A percentile compares a stretch with the other conserved stretches of the same genome.
phyloP scores from a whole-genome alignment of 306 rosid species.

The Cicer arietinum region DNA sequence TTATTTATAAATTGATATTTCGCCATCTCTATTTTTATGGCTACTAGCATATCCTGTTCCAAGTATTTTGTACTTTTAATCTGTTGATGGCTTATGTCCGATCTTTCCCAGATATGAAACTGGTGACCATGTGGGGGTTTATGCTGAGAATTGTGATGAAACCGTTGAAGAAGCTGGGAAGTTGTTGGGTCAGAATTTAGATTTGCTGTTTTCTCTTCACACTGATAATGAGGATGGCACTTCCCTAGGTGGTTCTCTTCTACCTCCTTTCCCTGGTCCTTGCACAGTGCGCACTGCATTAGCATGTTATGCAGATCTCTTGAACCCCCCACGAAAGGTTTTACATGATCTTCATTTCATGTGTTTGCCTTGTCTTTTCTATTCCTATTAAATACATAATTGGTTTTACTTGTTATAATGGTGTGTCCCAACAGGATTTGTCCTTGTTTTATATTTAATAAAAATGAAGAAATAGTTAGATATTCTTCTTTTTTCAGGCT shows the following conservation, averaged over 20 bases:
- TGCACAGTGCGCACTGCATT: conserved; percentile 75
- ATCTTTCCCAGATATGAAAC: conserved; percentile 80
- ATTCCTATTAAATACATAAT: not conserved
- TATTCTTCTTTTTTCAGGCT: conserved; percentile 58
- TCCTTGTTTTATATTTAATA: not conserved
- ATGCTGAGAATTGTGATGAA: conserved; percentile 78
- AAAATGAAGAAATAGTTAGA: conserved; percentile 19
- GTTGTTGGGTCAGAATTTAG: conserved; percentile 74
- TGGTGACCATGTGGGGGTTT: conserved; percentile 98
- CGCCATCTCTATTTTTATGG: not conserved
- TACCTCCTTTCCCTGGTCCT: conserved; percentile 91
- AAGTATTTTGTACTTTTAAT: conserved; percentile 26
- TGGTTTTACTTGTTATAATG: conserved; percentile 15
- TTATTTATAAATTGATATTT: conserved; percentile 25
- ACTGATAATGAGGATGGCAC: conserved; percentile 86
- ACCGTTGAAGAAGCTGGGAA: conserved; percentile 83
- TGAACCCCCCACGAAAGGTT: conserved; percentile 94
- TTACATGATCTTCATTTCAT: conserved; percentile 27
- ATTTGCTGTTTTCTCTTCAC: conserved; percentile 75
- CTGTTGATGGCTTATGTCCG: conserved; percentile 36
- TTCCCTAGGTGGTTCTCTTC: conserved; percentile 77
- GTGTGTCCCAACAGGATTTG: conserved; percentile 19
- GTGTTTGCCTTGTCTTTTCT: conserved; percentile 14
- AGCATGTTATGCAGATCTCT: conserved; percentile 81
- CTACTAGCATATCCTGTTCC: conserved; percentile 17